Base-by-base conservation (phyloP, 2,329 filamentous ascomycete species). In the Penicillium nordicum region DNA sequence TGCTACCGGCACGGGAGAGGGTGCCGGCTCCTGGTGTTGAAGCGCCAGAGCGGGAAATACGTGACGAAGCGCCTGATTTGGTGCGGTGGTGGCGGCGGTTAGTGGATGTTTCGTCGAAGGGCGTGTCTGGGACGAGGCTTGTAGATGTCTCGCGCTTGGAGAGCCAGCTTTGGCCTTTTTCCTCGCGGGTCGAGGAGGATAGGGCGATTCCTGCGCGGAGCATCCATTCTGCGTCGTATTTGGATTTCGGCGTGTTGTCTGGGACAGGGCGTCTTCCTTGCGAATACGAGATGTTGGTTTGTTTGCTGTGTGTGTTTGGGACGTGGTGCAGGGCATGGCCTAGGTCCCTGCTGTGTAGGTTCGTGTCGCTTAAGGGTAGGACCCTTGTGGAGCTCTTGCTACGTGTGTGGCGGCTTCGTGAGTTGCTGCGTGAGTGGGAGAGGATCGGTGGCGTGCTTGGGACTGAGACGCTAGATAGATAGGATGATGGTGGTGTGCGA, bases 121-220 rank as follows among this genome's bases (percentile, higher is more conserved):
- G 67, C 30, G 58, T 60, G 16, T 79, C 71, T 2, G 72, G 68
- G 10, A 79, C 77, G 3, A 85, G 72, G 44, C 78, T 81, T 0
- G 83, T 85, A 1, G 79, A 80, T 58, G 79, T 83, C 59, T 82
- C 80, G 27, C 82, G 75, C 50, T 83, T 79, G 3, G 77, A 74
- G 3, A 86, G 75, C 84, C 84, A 86, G 53, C 79, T 80, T 65
- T 86, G 83, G n/a, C 84, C 84, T 62, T 86, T 86, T 55, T 79
- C 79, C 62, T 86, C 83, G 37, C 83, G 75, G 5, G 82, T 79
- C 21, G 83, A 78, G 5, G 81, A 79, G 2, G 83, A 80, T 5
- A 86, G 79, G 0, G 80, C 79, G 8, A 83, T 76, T 3, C 82
- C 82, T 0, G 84, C 80, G 50, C 84, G 81, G 43, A 84, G 78